These are phyloP conservation scores for Cyberlindnera nakhonratchasimensis DNA, from an alignment of 805 yeast genomes.

Conservation along the genomic window DNA sequence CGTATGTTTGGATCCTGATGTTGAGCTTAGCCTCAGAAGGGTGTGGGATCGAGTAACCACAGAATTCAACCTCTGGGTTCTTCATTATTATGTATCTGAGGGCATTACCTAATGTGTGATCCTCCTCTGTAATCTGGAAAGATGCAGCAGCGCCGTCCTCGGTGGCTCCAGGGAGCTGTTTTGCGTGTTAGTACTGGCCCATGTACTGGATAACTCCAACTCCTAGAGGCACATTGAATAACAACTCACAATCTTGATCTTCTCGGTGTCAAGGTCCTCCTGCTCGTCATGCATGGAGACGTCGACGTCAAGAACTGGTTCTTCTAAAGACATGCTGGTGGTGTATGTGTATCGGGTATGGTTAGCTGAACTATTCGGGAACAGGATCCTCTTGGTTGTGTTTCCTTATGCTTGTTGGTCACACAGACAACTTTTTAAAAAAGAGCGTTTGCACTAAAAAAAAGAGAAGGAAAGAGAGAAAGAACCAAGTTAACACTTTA, in stretches of 20 bases:
- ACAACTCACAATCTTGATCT: slow-evolving; percentile 23
- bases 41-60: slow-evolving; percentile 98
- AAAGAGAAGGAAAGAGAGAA: too few relatives aligned
- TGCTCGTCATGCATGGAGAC: slow-evolving; percentile 28
- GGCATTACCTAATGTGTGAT: slow-evolving; percentile 94
- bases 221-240: background rate
- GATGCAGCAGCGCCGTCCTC: slow-evolving; percentile 95
- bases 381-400: too few relatives aligned
- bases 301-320: slow-evolving; percentile 24
- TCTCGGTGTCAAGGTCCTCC: slow-evolving; percentile 26
- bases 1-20: slow-evolving; percentile 92
- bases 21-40: slow-evolving; percentile 91
- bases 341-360: too few relatives aligned
- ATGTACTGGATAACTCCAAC: too few relatives aligned
- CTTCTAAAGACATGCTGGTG: slow-evolving; percentile 23
- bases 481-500: too few relatives aligned
- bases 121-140: slow-evolving; percentile 89
- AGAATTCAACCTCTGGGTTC: slow-evolving; percentile 96
- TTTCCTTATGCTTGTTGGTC: too few relatives aligned
- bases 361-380: too few relatives aligned
- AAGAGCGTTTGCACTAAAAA: too few relatives aligned
- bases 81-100: slow-evolving; percentile 93
- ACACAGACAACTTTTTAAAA: too few relatives aligned
- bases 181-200: background rate
- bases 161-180: slow-evolving; percentile 71